These are phyloP conservation scores for Tuber melanosporum DNA, from an alignment of 495 filamentous ascomycete genomes.

Conservation along the genomic window DNA sequence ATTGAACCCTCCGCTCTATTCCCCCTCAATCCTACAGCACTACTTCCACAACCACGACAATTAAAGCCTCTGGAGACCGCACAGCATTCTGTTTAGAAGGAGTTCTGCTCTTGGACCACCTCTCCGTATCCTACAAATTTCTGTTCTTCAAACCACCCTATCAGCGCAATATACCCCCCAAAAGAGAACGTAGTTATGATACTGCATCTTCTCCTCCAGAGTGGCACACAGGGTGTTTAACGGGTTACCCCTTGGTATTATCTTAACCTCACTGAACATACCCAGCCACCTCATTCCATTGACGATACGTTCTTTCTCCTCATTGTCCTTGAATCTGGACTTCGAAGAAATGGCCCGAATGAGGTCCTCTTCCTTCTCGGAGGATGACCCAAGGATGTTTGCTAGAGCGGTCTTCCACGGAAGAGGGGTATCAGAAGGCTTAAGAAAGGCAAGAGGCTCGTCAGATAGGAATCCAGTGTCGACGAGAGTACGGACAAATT, in stretches of 20 bases:
- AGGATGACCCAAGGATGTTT: constrained; percentile 62
- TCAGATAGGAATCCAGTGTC: constrained; percentile 78
- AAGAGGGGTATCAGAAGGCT: constrained; percentile 44
- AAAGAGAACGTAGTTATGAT: constrained; percentile 21
- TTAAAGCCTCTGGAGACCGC: not conserved
- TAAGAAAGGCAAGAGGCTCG: constrained; percentile 53
- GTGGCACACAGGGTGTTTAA: constrained; percentile 85
- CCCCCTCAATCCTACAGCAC: too few relatives aligned
- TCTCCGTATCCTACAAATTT: not conserved
- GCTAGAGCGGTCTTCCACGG: constrained; percentile 76
- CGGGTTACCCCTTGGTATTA: constrained; percentile 68
- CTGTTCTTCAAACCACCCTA: not conserved
- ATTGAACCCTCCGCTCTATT: too few relatives aligned
- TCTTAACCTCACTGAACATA: constrained; percentile 69
- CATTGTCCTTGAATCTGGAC: constrained; percentile 60
- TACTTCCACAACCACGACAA: too few relatives aligned
- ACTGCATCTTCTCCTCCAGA: constrained; percentile 88
- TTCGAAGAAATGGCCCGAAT: constrained; percentile 66
- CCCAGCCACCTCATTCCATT: constrained; percentile 79
- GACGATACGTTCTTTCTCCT: constrained; percentile 71
- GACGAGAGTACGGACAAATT: constrained; percentile 78
- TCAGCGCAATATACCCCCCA: not conserved
- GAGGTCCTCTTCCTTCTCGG: constrained; percentile 59
- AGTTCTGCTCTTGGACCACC: not conserved
- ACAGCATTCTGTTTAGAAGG: not conserved